Evolutionary conservation across 352 stramenopile species (phyloP).

Genomic region (Globisporangium uncinulatum): DNA sequence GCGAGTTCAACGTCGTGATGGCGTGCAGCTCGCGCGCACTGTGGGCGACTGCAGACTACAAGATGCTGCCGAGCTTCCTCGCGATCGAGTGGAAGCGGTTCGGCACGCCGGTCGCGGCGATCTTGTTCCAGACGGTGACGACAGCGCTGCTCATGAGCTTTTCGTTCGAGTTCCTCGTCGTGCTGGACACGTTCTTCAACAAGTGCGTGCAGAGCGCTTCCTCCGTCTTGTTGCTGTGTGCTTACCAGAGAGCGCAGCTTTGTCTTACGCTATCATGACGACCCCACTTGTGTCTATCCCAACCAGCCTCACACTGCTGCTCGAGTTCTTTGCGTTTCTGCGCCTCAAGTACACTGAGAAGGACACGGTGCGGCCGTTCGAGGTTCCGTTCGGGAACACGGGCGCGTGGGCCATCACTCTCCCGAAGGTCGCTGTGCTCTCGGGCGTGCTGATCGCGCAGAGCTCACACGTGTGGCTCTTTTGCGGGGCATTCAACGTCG

Average conservation of each 20-base stretch:
- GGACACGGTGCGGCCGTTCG: slow-evolving; percentile 63
- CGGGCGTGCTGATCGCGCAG: slow-evolving; percentile 63
- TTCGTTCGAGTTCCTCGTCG: slow-evolving; percentile 76
- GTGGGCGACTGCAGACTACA: slow-evolving; percentile 80
- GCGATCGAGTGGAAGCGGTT: slow-evolving; percentile 68
- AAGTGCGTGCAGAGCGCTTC: slow-evolving; percentile 39
- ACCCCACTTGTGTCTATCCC: not conserved
- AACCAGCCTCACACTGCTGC: slow-evolving; percentile 52
- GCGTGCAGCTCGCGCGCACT: slow-evolving; percentile 73
- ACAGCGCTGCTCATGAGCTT: slow-evolving; percentile 82
- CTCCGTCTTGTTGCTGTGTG: not conserved
- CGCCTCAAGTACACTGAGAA: slow-evolving; percentile 81
- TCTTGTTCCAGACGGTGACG: slow-evolving; percentile 71
- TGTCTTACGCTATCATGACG: not conserved
- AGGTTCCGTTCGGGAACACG: slow-evolving; percentile 59
- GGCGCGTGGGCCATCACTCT: slow-evolving; percentile 76
- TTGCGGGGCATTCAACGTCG: slow-evolving; percentile 64
- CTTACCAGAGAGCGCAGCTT: not conserved
- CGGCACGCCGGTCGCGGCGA: slow-evolving; percentile 66
- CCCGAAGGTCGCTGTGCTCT: slow-evolving; percentile 79
- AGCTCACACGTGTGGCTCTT: slow-evolving; percentile 62
- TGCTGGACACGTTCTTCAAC: slow-evolving; percentile 86
- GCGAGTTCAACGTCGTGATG: slow-evolving; percentile 87
- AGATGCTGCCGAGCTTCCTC: slow-evolving; percentile 70
- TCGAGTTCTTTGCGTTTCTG: slow-evolving; percentile 83